Evolutionary conservation across 306 rosid species (phyloP), one percentile per base, ranked within the genome.

Genomic region (Crotalaria pallida): DNA sequence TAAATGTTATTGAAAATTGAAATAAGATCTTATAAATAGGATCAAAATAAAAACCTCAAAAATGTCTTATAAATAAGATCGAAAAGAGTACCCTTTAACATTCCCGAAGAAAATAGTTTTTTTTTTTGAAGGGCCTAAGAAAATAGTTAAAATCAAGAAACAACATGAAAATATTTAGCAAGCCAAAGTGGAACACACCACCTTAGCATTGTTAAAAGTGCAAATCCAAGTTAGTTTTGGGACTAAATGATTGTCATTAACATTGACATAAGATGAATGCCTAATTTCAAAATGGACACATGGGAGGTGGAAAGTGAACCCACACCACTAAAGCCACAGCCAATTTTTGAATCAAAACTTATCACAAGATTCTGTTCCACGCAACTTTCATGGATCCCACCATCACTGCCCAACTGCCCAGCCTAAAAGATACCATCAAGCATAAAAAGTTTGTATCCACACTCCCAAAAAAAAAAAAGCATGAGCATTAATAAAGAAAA

Each of bases 301-400:
- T 74, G 63, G 58, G 27, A 73, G 61, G 50, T 38, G 65, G 44
- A 63, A 69, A 63, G 41, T 51, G 85, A 64, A 67, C 87, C 91
- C 81, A 77, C 75, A 48, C 9, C 41, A 48, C 52, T 53, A 75
- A 43, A 22, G 13, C 45, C 21, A 77, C 68, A 65, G 58, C 84
- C 19, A 81, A 44, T 65, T 87, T 85, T 85, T 81, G 63, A 83
- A 85, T 36, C 51, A 66, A 83, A 85, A 77, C 45, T 68, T 65
- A 44, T 67, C 74, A 73, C 72, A 79, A 71, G 75, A 84, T 77
- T 44, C 80, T 77, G 63, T 56, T 71, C 59, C 68, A 77, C n/a
- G n/a, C 65, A 73, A 74, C 76, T 75, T 80, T 84, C 82, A 78
- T 86, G 89, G 91, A 84, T 85, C 92, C 92, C 94, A 88, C 88